These are phyloP conservation scores for Hibiscus tridactylites DNA, from an alignment of 345 rosid genomes.

Conservation along the genomic window DNA sequence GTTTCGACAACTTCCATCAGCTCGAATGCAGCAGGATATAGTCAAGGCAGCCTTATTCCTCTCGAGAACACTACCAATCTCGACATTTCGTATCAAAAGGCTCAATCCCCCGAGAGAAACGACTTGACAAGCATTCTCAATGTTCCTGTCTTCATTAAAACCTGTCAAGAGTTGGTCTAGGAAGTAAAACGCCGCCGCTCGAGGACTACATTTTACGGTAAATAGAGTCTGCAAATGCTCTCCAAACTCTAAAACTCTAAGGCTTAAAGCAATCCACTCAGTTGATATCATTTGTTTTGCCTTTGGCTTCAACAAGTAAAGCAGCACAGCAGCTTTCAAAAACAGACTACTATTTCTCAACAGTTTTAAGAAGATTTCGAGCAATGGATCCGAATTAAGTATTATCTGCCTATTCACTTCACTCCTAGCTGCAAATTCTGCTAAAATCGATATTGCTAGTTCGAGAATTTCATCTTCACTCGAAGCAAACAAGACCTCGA, in stretches of 20 bases:
- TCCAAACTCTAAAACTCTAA: constrained; percentile 56
- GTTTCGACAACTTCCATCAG: constrained; percentile 37
- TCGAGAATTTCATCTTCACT: constrained; percentile 48
- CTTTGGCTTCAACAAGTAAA: constrained; percentile 45
- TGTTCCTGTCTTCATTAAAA: constrained; percentile 47
- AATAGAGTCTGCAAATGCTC: constrained; percentile 52
- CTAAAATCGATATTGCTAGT: constrained; percentile 38
- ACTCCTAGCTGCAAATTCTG: constrained; percentile 31
- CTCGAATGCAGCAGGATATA: constrained; percentile 37
- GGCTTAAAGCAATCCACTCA: constrained; percentile 50
- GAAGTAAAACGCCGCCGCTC: constrained; percentile 48
- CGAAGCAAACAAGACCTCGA: constrained; percentile 47
- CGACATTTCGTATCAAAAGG: constrained; percentile 27
- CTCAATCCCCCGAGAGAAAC: constrained; percentile 47
- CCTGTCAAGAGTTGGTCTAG: constrained; percentile 53
- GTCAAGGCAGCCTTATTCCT: constrained; percentile 32
- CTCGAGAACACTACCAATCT: constrained; percentile 26
- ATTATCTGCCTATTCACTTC: constrained; percentile 28
- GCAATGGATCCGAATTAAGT: constrained; percentile 45
- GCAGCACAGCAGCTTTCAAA: constrained; percentile 51
- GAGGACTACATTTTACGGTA: constrained; percentile 38
- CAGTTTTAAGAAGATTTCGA: constrained; percentile 46
- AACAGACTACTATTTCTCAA: constrained; percentile 42
- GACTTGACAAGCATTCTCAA: constrained; percentile 49
- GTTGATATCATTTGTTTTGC: constrained; percentile 58